A percentile compares a stretch with the other conserved stretches of the same genome.
Conservation (phyloP, 768 basidiomycete genomes). For the Serendipita sp. region DNA sequence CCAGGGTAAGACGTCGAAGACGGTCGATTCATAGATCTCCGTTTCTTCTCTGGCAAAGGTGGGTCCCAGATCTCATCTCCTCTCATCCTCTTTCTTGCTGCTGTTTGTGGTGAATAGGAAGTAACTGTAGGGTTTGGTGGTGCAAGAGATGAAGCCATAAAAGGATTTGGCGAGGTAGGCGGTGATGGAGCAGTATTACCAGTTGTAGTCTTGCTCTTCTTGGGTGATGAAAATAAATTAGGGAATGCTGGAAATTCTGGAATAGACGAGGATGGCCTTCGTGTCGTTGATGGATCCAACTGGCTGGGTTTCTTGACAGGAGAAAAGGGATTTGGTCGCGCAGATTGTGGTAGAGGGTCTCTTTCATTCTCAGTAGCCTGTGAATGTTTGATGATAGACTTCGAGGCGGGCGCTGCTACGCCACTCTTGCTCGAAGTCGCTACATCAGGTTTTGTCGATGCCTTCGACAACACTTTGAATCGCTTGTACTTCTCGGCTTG, state of each 20-base stretch:
- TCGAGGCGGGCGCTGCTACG: constrained; percentile 14
- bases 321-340: constrained; percentile 1
- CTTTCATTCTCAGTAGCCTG: neutral
- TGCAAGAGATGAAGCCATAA: neutral
- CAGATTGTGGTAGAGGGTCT: neutral
- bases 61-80: neutral
- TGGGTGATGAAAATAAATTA: constrained; percentile 6
- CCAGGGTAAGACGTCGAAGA: neutral
- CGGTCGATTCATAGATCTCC: neutral
- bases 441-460: constrained; percentile 10
- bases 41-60: neutral
- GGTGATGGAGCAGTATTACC: neutral
- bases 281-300: neutral
- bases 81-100: constrained; percentile 4
- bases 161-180: neutral
- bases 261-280: too few relatives aligned
- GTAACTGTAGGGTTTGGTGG: neutral
- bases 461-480: constrained; percentile 60
- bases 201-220: neutral
- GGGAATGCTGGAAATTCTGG: neutral
- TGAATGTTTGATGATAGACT: constrained; percentile 12
- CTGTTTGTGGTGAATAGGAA: neutral
- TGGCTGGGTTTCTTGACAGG: neutral
- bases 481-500: constrained; percentile 65
- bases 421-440: constrained; percentile 17